phyloP scores from a whole-genome alignment of 352 stramenopile genomes.

The Pythium apleroticum region DNA sequence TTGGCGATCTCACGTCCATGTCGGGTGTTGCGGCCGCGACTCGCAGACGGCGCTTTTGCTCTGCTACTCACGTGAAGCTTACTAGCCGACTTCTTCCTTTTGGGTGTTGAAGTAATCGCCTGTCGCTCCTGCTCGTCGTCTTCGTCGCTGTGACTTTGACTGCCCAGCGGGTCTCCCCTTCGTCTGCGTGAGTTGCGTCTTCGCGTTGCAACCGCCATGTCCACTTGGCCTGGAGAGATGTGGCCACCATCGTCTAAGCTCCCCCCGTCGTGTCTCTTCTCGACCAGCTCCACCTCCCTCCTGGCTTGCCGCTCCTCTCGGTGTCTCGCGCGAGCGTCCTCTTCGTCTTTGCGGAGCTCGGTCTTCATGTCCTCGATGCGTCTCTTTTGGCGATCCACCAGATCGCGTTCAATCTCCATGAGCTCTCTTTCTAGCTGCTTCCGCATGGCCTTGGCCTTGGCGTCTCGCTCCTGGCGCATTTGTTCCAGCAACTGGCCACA shows the following conservation, averaged over 20 bases:
- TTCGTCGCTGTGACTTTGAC: not conserved
- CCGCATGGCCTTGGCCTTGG: constrained; percentile 46
- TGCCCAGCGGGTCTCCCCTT: not conserved
- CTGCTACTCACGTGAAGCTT: not conserved
- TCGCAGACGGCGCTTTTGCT: not conserved
- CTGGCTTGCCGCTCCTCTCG: constrained; percentile 18
- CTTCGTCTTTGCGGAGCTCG: constrained; percentile 48
- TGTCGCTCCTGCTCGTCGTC: constrained; percentile 9
- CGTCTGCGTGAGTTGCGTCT: not conserved
- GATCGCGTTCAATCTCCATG: constrained; percentile 44
- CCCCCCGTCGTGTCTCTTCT: not conserved
- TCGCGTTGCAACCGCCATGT: too few species aligned
- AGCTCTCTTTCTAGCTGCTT: constrained; percentile 49
- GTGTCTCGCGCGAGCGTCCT: constrained; percentile 23
- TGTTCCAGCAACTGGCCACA: constrained; percentile 50
- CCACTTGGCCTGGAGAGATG: constrained; percentile 18
- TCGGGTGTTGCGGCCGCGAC: not conserved
- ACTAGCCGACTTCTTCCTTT: not conserved
- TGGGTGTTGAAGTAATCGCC: not conserved
- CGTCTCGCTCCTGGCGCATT: constrained; percentile 51
- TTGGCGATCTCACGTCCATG: constrained; percentile 16
- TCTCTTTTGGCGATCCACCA: constrained; percentile 45
- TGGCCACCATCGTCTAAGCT: not conserved
- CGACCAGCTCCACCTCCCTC: constrained; percentile 21
- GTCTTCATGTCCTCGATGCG: constrained; percentile 43